These are phyloP conservation scores for Saprolegnia parasitica DNA, from an alignment of 352 stramenopile genomes.

Conservation along the genomic window DNA sequence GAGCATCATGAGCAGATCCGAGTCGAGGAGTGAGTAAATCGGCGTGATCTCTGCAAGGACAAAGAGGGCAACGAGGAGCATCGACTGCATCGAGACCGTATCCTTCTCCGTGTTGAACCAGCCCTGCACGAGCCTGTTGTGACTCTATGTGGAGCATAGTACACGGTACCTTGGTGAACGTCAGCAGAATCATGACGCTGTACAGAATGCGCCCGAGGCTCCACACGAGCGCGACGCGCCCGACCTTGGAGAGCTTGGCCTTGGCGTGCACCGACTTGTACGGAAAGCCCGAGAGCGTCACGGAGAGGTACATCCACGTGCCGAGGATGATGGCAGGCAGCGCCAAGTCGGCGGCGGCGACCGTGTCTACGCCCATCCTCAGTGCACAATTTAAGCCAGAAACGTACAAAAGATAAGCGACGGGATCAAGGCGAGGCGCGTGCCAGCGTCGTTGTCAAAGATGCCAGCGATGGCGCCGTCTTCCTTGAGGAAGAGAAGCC, in stretches of 20 bases:
- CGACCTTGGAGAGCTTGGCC: constrained; percentile 26
- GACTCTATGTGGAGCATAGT: background rate
- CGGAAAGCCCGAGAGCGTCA: constrained; percentile 85
- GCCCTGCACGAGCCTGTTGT: constrained; percentile 36
- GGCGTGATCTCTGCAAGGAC: constrained; percentile 69
- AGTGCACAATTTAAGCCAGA: constrained; percentile 2
- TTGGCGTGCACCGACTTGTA: constrained; percentile 50
- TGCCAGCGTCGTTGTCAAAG: constrained; percentile 57
- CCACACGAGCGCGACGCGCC: constrained; percentile 65
- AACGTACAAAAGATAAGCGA: constrained; percentile 13
- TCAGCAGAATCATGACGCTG: constrained; percentile 84
- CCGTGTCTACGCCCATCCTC: constrained; percentile 73
- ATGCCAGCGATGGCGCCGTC: constrained; percentile 54
- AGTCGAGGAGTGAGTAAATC: constrained; percentile 75
- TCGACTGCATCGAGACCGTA: constrained; percentile 68
- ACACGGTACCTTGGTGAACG: constrained; percentile 64
- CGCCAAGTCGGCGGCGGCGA: constrained; percentile 80
- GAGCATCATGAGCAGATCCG: constrained; percentile 66
- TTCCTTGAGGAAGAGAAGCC: constrained; percentile 81
- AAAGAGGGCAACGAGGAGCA: constrained; percentile 78
- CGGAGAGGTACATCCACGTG: constrained; percentile 85
- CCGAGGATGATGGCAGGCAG: constrained; percentile 85
- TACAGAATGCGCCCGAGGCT: constrained; percentile 82
- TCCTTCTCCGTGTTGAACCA: constrained; percentile 79
- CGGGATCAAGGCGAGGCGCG: background rate